These are phyloP conservation scores for Pseudogymnoascus sp. DNA, from an alignment of 2,329 filamentous ascomycete species.

Conservation along the genomic window DNA sequence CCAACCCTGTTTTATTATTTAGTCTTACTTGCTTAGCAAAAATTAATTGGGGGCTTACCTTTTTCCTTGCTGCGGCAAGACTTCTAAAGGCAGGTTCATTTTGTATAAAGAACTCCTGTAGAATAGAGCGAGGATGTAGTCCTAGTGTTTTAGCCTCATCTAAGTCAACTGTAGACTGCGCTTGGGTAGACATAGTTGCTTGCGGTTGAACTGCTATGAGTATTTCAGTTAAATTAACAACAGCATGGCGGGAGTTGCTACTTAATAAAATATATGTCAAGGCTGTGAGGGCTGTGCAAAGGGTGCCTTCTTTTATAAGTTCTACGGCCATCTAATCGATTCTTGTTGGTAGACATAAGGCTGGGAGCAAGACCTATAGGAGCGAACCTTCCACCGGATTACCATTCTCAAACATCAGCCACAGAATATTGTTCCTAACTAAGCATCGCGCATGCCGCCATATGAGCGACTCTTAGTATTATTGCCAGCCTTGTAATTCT, in stretches of 20 bases:
- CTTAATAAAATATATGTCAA: not conserved
- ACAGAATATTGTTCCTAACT: not conserved
- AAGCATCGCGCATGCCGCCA: not conserved
- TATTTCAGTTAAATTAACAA: not conserved
- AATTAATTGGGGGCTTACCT: not conserved
- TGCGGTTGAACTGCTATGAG: not conserved
- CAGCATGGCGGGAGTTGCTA: not conserved
- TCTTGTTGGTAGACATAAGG: not conserved
- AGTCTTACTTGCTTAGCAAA: not conserved
- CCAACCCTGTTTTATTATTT: slow-evolving; percentile 36
- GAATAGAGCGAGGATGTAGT: not conserved
- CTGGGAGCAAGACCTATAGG: not conserved
- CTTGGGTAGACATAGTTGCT: not conserved
- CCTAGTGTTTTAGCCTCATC: not conserved
- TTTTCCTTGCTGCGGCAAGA: not conserved
- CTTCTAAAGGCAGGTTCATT: not conserved
- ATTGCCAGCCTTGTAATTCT: not conserved
- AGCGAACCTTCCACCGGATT: not conserved
- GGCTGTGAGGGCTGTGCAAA: not conserved
- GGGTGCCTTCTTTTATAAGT: not conserved
- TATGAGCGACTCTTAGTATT: not conserved
- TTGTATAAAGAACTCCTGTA: not conserved
- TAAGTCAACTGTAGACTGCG: not conserved
- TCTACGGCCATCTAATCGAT: not conserved
- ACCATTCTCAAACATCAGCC: not conserved